Conservation (phyloP, 1,139 yeast species). For the Trichomonascaceae sp. region DNA sequence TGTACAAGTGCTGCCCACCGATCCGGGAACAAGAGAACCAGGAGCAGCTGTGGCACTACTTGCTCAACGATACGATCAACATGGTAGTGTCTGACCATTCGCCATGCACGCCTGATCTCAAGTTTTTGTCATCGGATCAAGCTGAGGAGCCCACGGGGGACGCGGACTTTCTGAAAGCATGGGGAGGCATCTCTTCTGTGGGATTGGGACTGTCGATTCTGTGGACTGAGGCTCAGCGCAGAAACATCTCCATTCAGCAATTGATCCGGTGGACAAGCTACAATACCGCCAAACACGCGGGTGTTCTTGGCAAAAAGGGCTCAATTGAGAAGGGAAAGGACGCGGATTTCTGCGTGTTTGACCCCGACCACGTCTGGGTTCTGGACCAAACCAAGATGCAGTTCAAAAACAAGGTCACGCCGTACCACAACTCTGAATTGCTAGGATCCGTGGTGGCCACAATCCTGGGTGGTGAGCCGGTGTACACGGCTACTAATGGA, state of each 20-base stretch:
- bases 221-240: constrained; percentile 56
- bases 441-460: constrained; percentile 70
- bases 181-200: constrained; percentile 96
- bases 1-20: constrained; percentile 91
- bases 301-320: constrained; percentile 63
- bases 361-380: constrained; percentile 42
- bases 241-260: constrained; percentile 39
- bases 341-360: constrained; percentile 79
- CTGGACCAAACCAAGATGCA: constrained; percentile 47
- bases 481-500: constrained; percentile 32
- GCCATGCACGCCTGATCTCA: constrained; percentile 87
- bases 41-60: constrained; percentile 61
- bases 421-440: constrained; percentile 60
- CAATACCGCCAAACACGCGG: constrained; percentile 79
- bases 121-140: constrained; percentile 71
- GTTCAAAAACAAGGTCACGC: constrained; percentile 79
- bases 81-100: constrained; percentile 92
- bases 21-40: constrained; percentile 66
- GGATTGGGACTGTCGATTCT: constrained; percentile 80
- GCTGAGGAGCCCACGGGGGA: constrained; percentile 81
- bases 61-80: constrained; percentile 47
- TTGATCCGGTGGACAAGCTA: constrained; percentile 67
- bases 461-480: constrained; percentile 57
- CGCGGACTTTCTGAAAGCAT: constrained; percentile 55
- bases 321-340: constrained; percentile 58